Percentiles rank a stretch among this genome's conserved stretches.
Evolutionary conservation across 768 basidiomycete species (phyloP).

Genomic region (Clavaria fumosa): DNA sequence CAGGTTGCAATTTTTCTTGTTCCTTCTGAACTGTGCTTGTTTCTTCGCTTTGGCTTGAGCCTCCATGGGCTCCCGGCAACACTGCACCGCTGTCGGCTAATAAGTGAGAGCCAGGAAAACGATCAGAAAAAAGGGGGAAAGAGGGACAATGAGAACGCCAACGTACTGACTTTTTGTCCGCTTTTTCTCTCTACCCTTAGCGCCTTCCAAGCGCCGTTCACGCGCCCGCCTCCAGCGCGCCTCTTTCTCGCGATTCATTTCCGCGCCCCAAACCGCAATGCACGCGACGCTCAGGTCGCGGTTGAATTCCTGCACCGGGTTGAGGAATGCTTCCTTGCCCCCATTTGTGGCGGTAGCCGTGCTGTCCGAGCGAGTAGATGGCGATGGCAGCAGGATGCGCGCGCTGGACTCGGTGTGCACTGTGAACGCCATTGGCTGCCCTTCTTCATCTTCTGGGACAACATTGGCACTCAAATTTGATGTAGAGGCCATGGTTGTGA

Average conservation of each 20-base stretch:
- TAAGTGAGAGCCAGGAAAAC: no score
- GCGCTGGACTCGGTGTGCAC: constrained; percentile 74
- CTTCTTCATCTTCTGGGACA: no score
- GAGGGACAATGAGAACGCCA: not conserved
- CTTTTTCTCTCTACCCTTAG: constrained; percentile 26
- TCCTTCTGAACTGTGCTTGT: constrained; percentile 5
- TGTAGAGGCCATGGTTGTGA: no score
- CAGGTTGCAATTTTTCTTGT: not conserved
- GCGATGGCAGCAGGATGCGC: constrained; percentile 54
- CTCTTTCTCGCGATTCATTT: constrained; percentile 46
- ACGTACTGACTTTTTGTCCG: constrained; percentile 26
- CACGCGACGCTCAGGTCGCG: constrained; percentile 85
- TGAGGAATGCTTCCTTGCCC: constrained; percentile 90
- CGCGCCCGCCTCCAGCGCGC: constrained; percentile 39
- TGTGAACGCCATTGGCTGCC: constrained; percentile 60
- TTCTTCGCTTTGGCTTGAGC: not conserved
- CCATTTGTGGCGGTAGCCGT: no score
- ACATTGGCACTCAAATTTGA: no score
- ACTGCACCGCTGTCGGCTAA: no score
- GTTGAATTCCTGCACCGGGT: constrained; percentile 98
- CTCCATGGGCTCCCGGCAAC: not conserved
- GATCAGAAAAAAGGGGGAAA: not conserved
- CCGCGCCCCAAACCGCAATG: constrained; percentile 80
- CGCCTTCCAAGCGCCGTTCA: constrained; percentile 37
- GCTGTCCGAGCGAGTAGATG: no score